Percentiles rank a stretch among this genome's conserved stretches.
Evolutionary conservation across 2,329 filamentous ascomycete species (phyloP).

Genomic region (Xylaria sp.): DNA sequence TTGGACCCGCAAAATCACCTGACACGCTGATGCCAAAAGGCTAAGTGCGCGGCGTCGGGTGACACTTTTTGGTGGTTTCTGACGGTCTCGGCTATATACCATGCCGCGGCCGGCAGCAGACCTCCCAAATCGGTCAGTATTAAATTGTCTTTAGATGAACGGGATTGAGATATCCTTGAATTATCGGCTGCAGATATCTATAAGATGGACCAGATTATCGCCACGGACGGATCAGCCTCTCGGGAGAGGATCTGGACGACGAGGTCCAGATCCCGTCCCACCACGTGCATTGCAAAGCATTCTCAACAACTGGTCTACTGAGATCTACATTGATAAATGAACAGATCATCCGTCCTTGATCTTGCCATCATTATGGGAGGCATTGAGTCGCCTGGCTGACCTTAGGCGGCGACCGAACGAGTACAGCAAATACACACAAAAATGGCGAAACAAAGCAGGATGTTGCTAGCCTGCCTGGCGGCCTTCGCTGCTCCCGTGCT

Average conservation of each 20-base stretch:
- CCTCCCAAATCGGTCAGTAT: constrained; percentile 7
- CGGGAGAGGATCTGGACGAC: background rate
- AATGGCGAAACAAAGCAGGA: constrained; percentile 9
- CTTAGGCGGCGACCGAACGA: background rate
- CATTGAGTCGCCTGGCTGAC: background rate
- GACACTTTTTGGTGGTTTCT: constrained; percentile 6
- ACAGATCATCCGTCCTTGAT: background rate
- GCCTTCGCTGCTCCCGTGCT: constrained; percentile 2
- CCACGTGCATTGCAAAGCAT: background rate
- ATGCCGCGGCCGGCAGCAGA: constrained; percentile 8
- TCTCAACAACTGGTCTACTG: background rate
- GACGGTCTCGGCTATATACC: constrained; percentile 19
- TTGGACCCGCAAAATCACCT: background rate
- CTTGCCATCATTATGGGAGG: background rate
- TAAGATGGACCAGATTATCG: constrained; percentile 5
- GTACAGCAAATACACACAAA: background rate
- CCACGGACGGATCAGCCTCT: background rate
- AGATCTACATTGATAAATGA: background rate
- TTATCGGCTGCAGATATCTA: background rate
- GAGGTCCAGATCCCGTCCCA: constrained; percentile 5
- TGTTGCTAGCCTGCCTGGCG: constrained; percentile 1
- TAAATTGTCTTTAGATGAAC: constrained; percentile 21
- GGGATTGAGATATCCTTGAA: constrained; percentile 8
- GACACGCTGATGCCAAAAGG: constrained; percentile 1
- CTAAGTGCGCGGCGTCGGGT: constrained; percentile 8